Evolutionary conservation across 164 flowering plant genomes (phyloP).

Genomic region (Amborella trichopoda): DNA sequence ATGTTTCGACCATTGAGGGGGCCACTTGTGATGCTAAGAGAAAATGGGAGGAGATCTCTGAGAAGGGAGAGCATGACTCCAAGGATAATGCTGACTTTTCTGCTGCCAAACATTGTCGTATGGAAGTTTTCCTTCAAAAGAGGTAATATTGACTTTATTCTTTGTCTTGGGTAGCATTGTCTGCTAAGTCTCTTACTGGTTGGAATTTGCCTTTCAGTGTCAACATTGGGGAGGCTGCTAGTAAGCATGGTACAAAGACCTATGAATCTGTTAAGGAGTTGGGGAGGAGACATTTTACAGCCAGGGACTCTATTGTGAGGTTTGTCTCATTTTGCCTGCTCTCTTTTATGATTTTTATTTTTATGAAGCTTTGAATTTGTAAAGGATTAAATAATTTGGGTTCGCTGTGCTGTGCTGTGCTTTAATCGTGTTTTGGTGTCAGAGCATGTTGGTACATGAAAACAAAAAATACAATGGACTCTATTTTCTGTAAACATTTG

Average conservation of each 20-base stretch:
- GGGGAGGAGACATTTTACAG: constrained; percentile 35
- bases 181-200: not conserved
- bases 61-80: constrained; percentile 50
- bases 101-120: constrained; percentile 90
- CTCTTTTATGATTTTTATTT: not conserved
- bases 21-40: constrained; percentile 68
- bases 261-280: constrained; percentile 45
- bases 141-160: constrained; percentile 23
- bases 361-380: not conserved
- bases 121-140: constrained; percentile 66
- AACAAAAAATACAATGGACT: not conserved
- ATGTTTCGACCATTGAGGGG: constrained; percentile 45
- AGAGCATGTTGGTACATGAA: not conserved
- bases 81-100: constrained; percentile 62
- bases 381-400: not conserved
- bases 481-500: not conserved
- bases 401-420: not conserved
- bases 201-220: constrained; percentile 25
- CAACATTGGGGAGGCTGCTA: constrained; percentile 40
- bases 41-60: constrained; percentile 70
- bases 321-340: constrained; percentile 12
- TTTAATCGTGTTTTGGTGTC: not conserved
- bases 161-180: not conserved
- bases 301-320: constrained; percentile 49
- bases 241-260: constrained; percentile 39